phyloP scores from a whole-genome alignment of 257 asterid species.

The Solanum chilense region DNA sequence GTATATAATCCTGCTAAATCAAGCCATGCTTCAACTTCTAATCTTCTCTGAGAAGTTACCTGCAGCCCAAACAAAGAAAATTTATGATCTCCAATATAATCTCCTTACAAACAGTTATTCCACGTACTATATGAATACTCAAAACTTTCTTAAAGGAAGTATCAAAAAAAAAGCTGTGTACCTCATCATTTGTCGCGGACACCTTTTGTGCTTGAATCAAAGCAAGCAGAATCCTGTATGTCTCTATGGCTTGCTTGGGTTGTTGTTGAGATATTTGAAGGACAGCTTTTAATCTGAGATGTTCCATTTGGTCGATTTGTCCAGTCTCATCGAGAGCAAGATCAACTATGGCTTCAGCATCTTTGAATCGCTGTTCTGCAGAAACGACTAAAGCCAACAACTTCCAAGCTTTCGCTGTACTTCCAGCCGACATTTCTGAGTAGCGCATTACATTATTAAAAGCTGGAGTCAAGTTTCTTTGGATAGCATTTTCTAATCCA shows the following conservation, averaged over 20 bases:
- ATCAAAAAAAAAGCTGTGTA: neutral
- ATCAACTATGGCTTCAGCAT: slow-evolving; percentile 68
- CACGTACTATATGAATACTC: neutral
- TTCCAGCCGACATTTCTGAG: slow-evolving; percentile 41
- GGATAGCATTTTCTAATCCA: slow-evolving; percentile 58
- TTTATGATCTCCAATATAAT: neutral
- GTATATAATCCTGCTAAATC: slow-evolving; percentile 78
- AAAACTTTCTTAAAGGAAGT: neutral
- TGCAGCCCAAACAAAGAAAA: slow-evolving; percentile 6
- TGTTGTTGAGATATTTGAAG: slow-evolving; percentile 57
- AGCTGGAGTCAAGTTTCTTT: slow-evolving; percentile 55
- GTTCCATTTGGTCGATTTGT: slow-evolving; percentile 52
- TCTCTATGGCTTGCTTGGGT: slow-evolving; percentile 82
- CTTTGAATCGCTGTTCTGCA: slow-evolving; percentile 58
- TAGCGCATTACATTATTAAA: slow-evolving; percentile 43
- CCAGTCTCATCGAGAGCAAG: slow-evolving; percentile 71
- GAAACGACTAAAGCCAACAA: slow-evolving; percentile 66
- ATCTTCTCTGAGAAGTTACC: slow-evolving; percentile 24
- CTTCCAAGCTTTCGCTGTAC: slow-evolving; percentile 62
- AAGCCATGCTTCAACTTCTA: slow-evolving; percentile 73
- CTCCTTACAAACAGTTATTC: neutral
- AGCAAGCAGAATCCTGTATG: slow-evolving; percentile 55
- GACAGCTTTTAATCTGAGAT: slow-evolving; percentile 66
- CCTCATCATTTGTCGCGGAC: slow-evolving; percentile 14
- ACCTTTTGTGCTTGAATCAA: slow-evolving; percentile 48